phyloP scores from a whole-genome alignment of 1,284 basidiomycete genomes.

The Sanghuangporus weigelae region DNA sequence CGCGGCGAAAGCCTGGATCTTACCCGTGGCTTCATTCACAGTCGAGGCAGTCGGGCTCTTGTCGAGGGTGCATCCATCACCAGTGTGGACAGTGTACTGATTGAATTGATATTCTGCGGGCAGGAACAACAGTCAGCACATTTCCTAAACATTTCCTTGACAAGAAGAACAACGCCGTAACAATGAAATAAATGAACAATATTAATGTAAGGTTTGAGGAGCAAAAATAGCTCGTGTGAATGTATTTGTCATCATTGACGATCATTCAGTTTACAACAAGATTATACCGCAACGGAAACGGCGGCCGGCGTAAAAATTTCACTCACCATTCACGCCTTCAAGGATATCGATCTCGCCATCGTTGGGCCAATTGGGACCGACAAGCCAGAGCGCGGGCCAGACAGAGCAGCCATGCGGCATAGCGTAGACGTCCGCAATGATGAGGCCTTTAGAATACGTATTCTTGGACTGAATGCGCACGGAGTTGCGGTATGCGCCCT shows the following conservation, averaged over 20 bases:
- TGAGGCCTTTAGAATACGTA: constrained; percentile 62
- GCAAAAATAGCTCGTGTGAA: neutral
- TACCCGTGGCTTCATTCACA: constrained; percentile 15
- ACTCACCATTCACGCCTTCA: constrained; percentile 56
- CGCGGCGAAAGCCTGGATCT: constrained; percentile 25
- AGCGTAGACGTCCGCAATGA: constrained; percentile 70
- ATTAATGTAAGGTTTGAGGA: neutral
- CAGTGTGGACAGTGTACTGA: constrained; percentile 68
- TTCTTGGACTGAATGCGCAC: constrained; percentile 70
- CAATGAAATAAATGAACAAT: neutral
- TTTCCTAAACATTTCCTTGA: neutral
- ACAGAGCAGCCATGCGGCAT: constrained; percentile 79
- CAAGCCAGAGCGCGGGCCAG: constrained; percentile 72
- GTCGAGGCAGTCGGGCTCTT: constrained; percentile 27
- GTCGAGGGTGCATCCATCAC: constrained; percentile 49
- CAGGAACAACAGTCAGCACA: neutral
- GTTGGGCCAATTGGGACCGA: constrained; percentile 67
- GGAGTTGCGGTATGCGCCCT: constrained; percentile 57
- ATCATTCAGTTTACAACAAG: neutral
- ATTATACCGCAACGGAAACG: neutral
- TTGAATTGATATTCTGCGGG: constrained; percentile 37
- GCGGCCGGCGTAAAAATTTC: neutral
- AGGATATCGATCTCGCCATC: constrained; percentile 71
- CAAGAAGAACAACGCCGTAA: neutral
- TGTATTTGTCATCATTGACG: neutral